phyloP scores from a whole-genome alignment of 139 green algal genomes.

The Bryopsis sp. region DNA sequence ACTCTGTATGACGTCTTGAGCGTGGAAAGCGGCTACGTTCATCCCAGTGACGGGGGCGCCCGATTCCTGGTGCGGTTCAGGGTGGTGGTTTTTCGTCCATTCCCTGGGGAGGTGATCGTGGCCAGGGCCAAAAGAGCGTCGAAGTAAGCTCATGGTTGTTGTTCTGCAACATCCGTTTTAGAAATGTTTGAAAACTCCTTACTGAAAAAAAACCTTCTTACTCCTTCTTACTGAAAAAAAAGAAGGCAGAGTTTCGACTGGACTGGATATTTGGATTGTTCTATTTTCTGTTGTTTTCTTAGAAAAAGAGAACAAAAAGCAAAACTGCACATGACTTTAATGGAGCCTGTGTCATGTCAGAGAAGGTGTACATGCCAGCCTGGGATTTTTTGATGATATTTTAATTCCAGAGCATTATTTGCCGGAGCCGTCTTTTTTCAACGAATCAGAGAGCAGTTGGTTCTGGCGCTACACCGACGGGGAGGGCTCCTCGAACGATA shows the following conservation, averaged over 20 bases:
- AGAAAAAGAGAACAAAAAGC: too few relatives aligned
- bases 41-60: conserved; percentile 64
- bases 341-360: conserved; percentile 24
- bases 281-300: too few relatives aligned
- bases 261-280: too few relatives aligned
- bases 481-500: conserved; percentile 45
- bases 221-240: too few relatives aligned
- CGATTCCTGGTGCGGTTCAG: conserved; percentile 68
- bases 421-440: conserved; percentile 48
- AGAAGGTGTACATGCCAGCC: conserved; percentile 50
- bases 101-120: conserved; percentile 71
- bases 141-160: neutral
- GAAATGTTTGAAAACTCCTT: too few relatives aligned
- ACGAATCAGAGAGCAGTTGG: conserved; percentile 62
- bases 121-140: conserved; percentile 48
- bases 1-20: conserved; percentile 79
- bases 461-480: conserved; percentile 53
- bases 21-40: conserved; percentile 71
- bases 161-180: neutral
- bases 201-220: too few relatives aligned
- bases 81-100: conserved; percentile 83
- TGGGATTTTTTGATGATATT: conserved; percentile 90
- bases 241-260: too few relatives aligned
- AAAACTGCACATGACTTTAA: neutral
- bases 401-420: conserved; percentile 58